phyloP scores from a whole-genome alignment of 306 rosid genomes.

The Corylus heterophylla region DNA sequence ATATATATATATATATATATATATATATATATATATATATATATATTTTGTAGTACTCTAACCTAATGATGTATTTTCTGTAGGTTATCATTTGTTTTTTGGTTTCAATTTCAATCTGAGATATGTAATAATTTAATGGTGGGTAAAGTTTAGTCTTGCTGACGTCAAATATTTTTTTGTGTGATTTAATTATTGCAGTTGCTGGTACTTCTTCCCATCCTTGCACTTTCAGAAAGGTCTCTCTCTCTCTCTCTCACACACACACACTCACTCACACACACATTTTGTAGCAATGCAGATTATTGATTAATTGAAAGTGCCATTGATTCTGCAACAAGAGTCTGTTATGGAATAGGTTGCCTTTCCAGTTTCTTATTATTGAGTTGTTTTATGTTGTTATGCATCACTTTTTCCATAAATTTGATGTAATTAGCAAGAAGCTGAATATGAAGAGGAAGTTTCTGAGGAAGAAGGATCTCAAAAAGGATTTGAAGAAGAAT shows the following conservation, averaged over 20 bases:
- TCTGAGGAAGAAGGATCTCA: slow-evolving; percentile 55
- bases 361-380: neutral
- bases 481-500: slow-evolving; percentile 28
- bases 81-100: no score
- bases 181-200: slow-evolving; percentile 33
- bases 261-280: no score
- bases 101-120: no score
- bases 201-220: no score
- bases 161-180: slow-evolving; percentile 16
- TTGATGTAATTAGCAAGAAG: slow-evolving; percentile 59
- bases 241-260: no score
- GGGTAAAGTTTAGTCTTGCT: no score
- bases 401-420: neutral
- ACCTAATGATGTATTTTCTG: neutral
- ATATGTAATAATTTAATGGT: no score
- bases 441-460: slow-evolving; percentile 50
- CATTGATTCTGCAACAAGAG: neutral
- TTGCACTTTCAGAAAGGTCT: no score
- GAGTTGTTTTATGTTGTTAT: neutral
- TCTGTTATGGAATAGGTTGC: neutral
- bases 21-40: neutral
- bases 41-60: no score
- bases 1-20: no score
- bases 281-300: no score
- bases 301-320: neutral